phyloP scores from a whole-genome alignment of 306 rosid species.

The Ochetophila trinervis region DNA sequence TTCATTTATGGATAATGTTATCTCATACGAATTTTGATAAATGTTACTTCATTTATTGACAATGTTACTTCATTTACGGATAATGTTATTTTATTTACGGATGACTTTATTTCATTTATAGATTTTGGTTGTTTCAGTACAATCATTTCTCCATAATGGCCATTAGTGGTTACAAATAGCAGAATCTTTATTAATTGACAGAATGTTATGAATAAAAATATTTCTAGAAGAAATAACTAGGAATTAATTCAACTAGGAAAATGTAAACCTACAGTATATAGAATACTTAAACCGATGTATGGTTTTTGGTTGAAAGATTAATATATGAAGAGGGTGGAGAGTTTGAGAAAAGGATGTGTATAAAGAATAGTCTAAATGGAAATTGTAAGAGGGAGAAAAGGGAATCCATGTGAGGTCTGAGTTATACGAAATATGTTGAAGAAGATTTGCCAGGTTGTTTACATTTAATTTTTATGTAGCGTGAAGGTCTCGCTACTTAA shows the following conservation, averaged over 20 bases:
- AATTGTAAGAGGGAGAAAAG: slow-evolving; percentile 18
- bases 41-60: no score
- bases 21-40: no score
- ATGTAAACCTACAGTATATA: slow-evolving; percentile 12
- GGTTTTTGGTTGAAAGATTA: slow-evolving; percentile 33
- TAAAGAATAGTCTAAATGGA: slow-evolving; percentile 22
- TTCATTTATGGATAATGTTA: no score
- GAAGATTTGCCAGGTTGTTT: slow-evolving; percentile 61
- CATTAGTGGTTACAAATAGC: no score
- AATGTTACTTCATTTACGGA: no score
- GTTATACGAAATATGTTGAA: slow-evolving; percentile 31
- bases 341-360: slow-evolving; percentile 38
- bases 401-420: slow-evolving; percentile 63
- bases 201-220: no score
- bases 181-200: no score
- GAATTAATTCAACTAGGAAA: slow-evolving; percentile 7
- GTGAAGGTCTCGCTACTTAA: slow-evolving; percentile 44
- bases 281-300: slow-evolving; percentile 21
- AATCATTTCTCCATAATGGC: no score
- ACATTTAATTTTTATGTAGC: slow-evolving; percentile 34
- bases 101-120: no score
- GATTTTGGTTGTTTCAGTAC: no score
- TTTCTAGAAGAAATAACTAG: not conserved
- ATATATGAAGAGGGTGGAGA: slow-evolving; percentile 31
- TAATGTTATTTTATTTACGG: no score